Evolutionary conservation across 768 basidiomycete genomes (phyloP).

Genomic region (Mrakia gelida): DNA sequence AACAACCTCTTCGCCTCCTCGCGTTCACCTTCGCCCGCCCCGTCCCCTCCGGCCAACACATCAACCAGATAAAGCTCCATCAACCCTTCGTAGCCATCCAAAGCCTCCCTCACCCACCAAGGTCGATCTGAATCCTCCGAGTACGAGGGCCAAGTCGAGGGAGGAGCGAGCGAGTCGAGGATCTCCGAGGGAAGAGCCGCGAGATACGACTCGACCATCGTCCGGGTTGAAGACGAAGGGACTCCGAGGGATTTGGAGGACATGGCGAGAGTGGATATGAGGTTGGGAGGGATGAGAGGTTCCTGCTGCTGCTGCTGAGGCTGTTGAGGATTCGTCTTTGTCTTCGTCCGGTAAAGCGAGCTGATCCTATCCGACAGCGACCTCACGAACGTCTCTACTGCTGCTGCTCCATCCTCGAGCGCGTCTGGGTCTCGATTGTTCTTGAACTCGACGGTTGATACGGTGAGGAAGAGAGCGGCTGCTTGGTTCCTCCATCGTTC

Average conservation of each 20-base stretch:
- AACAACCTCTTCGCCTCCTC: slow-evolving; percentile 16
- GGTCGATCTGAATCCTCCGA: background rate
- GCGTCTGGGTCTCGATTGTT: background rate
- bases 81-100: slow-evolving; percentile 12
- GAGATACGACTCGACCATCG: slow-evolving; percentile 6
- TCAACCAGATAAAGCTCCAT: slow-evolving; percentile 19
- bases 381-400: background rate
- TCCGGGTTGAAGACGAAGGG: background rate
- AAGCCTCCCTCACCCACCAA: slow-evolving; percentile 12
- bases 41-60: slow-evolving; percentile 1
- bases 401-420: background rate
- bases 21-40: background rate
- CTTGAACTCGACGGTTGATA: slow-evolving; percentile 7
- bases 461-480: slow-evolving; percentile 2
- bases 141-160: background rate
- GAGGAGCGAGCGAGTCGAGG: background rate
- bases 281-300: slow-evolving; percentile 14
- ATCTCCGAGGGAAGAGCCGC: background rate
- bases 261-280: slow-evolving; percentile 9
- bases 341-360: slow-evolving; percentile 1
- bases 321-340: too few relatives aligned
- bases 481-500: slow-evolving; percentile 16
- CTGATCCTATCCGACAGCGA: background rate
- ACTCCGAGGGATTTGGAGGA: slow-evolving; percentile 7
- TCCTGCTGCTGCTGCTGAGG: background rate